Base-by-base conservation (phyloP, 805 yeast genomes). In the Starmerella stigmatis region DNA sequence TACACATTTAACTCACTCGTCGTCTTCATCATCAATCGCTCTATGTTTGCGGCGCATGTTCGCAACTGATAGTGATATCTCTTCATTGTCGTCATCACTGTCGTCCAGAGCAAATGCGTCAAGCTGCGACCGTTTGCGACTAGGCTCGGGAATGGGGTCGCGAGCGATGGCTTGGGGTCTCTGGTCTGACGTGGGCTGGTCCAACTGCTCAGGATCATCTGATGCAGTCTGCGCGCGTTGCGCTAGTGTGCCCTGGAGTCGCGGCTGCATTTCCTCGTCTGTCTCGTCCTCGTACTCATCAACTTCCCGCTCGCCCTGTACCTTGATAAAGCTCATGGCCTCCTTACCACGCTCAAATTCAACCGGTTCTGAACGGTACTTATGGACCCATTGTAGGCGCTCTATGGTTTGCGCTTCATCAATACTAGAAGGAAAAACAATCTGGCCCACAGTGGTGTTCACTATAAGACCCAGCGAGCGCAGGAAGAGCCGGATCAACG, bases 401-500 rank as follows among this genome's bases (percentile, higher is more conserved):
- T 63, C 65, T 10, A 57, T 57, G 15, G 78, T 49, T 5, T 51
- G 51, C 2, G 62, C 63, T 6, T 60, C 48, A 0, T 66, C 53
- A 1, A 70, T 53, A 1, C 58, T 42, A 0, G 55, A 44, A 1
- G 68, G 70, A 12, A 78, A 56, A 13, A 64, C 55, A 72, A 74
- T 3, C 56, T 56, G 35, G 66, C 73, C 25, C 61, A 65, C 25
- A 68, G 58, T 5, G 10, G 45, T 41, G 29, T 46, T 31, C 59
- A 59, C 21, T 52, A 63, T 1, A 70, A 72, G 7, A 2, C 79
- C 80, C 17, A 74, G 57, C 5, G 67, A 52, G 9, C 60, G 57
- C 41, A 79, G 59, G 15, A 78, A 57, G 25, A 75, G 61, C 27
- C 84, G 59, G 15, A 75, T 46, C 41, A 71, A 64, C 2, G 77